phyloP scores from a whole-genome alignment of 148 eudicot species.

The Talinum fruticosum region DNA sequence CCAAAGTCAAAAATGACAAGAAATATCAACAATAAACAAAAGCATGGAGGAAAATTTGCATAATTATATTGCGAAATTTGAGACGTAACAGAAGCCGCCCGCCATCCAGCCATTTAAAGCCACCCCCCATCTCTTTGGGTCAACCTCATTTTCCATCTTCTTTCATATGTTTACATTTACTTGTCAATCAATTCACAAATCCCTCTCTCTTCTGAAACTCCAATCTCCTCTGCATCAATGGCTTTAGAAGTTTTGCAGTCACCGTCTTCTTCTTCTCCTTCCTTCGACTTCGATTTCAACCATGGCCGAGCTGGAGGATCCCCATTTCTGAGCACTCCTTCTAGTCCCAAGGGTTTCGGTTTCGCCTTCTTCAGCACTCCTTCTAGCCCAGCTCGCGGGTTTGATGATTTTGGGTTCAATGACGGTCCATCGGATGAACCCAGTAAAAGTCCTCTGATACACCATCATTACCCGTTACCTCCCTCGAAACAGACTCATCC shows the following conservation, averaged over 20 bases:
- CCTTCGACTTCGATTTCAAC: slow-evolving; percentile 25
- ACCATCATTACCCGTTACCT: slow-evolving; percentile 19
- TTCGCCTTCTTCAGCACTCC: slow-evolving; percentile 49
- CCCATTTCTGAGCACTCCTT: slow-evolving; percentile 30
- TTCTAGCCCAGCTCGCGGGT: slow-evolving; percentile 33
- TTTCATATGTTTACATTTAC: background rate
- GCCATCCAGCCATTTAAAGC: background rate
- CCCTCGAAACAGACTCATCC: background rate
- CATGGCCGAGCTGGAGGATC: slow-evolving; percentile 23
- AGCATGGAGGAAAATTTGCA: background rate
- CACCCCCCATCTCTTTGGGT: background rate
- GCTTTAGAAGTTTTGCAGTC: slow-evolving; percentile 1
- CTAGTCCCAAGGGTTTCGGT: slow-evolving; percentile 46
- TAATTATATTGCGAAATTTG: background rate
- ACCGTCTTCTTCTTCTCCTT: background rate
- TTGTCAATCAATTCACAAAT: background rate
- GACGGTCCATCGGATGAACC: background rate
- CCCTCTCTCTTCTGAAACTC: background rate
- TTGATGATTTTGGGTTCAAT: background rate
- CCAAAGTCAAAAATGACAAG: slow-evolving; percentile 1
- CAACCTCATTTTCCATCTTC: background rate
- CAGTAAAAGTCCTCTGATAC: slow-evolving; percentile 16
- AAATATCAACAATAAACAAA: background rate
- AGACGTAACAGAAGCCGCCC: background rate
- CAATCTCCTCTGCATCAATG: background rate